A percentile compares a stretch with the other conserved stretches of the same genome.
Evolutionary conservation across 106 monocot genomes (phyloP).

Genomic region (Acanthochlamys bracteata): DNA sequence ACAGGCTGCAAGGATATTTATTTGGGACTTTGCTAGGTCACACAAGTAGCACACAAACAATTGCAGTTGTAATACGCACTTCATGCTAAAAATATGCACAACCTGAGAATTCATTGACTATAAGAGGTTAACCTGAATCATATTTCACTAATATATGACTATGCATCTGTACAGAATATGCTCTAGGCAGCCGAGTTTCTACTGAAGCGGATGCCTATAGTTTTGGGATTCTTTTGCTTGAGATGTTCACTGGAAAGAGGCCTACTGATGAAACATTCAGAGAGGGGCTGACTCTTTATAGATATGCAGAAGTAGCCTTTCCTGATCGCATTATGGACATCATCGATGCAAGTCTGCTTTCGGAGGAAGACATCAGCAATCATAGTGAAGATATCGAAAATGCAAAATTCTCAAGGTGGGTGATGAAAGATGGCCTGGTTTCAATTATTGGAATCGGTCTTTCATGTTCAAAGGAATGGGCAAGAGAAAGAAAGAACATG

Average conservation of each 20-base stretch:
- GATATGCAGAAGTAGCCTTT: slow-evolving; percentile 12
- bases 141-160: no score
- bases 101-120: no score
- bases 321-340: slow-evolving; percentile 12
- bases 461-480: not conserved
- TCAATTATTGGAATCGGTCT: not conserved
- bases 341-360: not conserved
- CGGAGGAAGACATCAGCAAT: not conserved
- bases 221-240: slow-evolving; percentile 27
- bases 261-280: slow-evolving; percentile 23
- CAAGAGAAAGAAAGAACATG: slow-evolving; percentile 9
- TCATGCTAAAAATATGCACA: no score
- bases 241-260: slow-evolving; percentile 24
- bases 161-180: slow-evolving; percentile 20
- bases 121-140: no score
- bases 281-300: slow-evolving; percentile 8
- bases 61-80: no score
- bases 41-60: no score
- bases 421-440: not conserved
- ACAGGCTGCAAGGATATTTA: no score
- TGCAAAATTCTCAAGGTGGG: not conserved
- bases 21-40: no score
- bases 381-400: not conserved
- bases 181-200: slow-evolving; percentile 11
- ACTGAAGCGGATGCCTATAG: slow-evolving; percentile 24